Evolutionary conservation across 2,329 filamentous ascomycete species (phyloP).

Genomic region (Passalora sequoiae): DNA sequence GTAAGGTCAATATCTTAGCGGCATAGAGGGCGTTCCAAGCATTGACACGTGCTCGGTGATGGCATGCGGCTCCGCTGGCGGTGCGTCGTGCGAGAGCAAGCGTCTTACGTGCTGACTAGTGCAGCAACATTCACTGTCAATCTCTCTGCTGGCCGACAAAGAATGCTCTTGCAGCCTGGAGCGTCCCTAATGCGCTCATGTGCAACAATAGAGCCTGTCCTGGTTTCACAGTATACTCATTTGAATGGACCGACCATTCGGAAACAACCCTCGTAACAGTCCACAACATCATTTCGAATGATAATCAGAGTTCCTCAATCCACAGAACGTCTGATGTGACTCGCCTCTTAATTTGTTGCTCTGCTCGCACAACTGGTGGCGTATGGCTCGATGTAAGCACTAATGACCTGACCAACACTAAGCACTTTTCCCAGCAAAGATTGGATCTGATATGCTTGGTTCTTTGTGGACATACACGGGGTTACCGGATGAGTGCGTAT

Average conservation of each 20-base stretch:
- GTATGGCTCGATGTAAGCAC: conserved; percentile 10
- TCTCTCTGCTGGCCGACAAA: too few relatives aligned
- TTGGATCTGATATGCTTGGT: conserved; percentile 8
- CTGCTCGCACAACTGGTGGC: conserved; percentile 4
- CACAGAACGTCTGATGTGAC: conserved; percentile 19
- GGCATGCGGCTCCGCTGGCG: too few relatives aligned
- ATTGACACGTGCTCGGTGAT: too few relatives aligned
- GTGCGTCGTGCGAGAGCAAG: too few relatives aligned
- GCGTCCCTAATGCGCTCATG: conserved; percentile 3
- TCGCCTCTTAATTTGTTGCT: conserved; percentile 14
- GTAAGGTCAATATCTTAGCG: too few relatives aligned
- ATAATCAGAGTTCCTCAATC: conserved; percentile 12
- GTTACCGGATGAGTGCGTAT: conserved; percentile 16
- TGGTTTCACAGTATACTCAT: conserved; percentile 11
- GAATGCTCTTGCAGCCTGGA: conserved; percentile 11
- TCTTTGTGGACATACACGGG: conserved; percentile 15
- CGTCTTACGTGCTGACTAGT: too few relatives aligned
- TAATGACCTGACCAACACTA: conserved; percentile 15
- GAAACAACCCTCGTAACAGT: conserved; percentile 12
- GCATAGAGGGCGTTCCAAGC: too few relatives aligned
- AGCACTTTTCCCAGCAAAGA: conserved; percentile 15
- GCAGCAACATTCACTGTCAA: too few relatives aligned
- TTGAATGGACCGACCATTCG: conserved; percentile 15
- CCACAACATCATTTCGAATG: conserved; percentile 13
- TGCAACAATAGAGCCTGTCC: conserved; percentile 15